Conservation (phyloP, 441 rosid genomes). For the Euphorbia corollata region DNA sequence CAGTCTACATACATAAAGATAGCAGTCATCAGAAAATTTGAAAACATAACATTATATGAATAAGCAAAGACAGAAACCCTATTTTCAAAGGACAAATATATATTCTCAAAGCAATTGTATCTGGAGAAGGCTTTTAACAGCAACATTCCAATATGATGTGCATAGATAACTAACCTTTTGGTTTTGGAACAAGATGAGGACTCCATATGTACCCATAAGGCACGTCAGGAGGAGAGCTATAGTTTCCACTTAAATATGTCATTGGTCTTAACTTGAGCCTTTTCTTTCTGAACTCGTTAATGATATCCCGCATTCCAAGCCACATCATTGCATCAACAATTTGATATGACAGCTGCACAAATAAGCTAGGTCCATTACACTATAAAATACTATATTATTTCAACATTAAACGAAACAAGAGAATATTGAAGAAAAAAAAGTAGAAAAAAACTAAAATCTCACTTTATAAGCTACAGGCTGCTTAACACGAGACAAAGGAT, state of each 20-base stretch:
- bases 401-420: neutral
- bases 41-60: neutral
- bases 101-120: neutral
- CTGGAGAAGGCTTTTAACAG: neutral
- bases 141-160: slow-evolving; percentile 3
- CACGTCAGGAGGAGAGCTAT: slow-evolving; percentile 67
- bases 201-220: slow-evolving; percentile 99
- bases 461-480: slow-evolving; percentile 80
- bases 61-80: neutral
- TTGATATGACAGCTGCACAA: slow-evolving; percentile 84
- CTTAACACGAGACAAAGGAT: slow-evolving; percentile 95
- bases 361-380: neutral
- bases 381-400: neutral
- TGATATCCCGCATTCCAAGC: slow-evolving; percentile 97
- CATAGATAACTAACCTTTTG: slow-evolving; percentile 59
- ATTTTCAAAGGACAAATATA: neutral
- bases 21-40: slow-evolving; percentile 14
- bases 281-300: slow-evolving; percentile 90
- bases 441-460: slow-evolving; percentile 24
- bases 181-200: slow-evolving; percentile 97
- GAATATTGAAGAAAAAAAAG: neutral
- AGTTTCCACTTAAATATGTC: slow-evolving; percentile 91
- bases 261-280: slow-evolving; percentile 84
- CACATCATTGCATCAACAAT: slow-evolving; percentile 92
- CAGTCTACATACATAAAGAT: slow-evolving; percentile 48